Evolutionary conservation across 768 basidiomycete genomes (phyloP).

Genomic region (Imleria badia): DNA sequence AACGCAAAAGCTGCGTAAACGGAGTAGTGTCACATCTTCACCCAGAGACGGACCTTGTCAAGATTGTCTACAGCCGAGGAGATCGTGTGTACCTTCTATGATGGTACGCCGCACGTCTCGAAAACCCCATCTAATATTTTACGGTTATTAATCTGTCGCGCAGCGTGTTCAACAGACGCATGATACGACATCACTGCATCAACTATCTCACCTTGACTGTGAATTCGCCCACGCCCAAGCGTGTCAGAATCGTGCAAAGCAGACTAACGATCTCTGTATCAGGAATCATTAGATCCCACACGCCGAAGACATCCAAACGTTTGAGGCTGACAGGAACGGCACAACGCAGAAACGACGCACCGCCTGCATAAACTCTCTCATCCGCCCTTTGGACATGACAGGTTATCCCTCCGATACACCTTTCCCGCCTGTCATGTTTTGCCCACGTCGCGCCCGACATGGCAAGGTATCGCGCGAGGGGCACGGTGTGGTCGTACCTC

Average conservation of each 20-base stretch:
- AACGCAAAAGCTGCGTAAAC: neutral
- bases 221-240: constrained; percentile 90
- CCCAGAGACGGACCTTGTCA: constrained; percentile 68
- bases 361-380: constrained; percentile 98
- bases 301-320: constrained; percentile 83
- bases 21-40: neutral
- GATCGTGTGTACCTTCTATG: constrained; percentile 86
- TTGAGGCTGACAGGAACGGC: neutral
- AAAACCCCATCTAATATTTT: constrained; percentile 98
- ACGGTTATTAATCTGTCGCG: constrained; percentile 81
- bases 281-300: constrained; percentile 96
- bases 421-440: constrained; percentile 99
- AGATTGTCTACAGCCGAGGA: constrained; percentile 98
- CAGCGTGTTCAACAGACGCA: neutral
- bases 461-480: constrained; percentile 91
- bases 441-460: constrained; percentile 81
- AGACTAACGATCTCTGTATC: constrained; percentile 90
- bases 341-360: constrained; percentile 41
- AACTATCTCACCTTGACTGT: constrained; percentile 74
- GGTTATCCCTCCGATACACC: constrained; percentile 94
- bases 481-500: constrained; percentile 96
- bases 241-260: constrained; percentile 75
- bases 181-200: neutral
- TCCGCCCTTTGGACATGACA: constrained; percentile 95
- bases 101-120: constrained; percentile 91